phyloP scores from a whole-genome alignment of 2,329 filamentous ascomycete species.

The Apiospora rasikravindrae region DNA sequence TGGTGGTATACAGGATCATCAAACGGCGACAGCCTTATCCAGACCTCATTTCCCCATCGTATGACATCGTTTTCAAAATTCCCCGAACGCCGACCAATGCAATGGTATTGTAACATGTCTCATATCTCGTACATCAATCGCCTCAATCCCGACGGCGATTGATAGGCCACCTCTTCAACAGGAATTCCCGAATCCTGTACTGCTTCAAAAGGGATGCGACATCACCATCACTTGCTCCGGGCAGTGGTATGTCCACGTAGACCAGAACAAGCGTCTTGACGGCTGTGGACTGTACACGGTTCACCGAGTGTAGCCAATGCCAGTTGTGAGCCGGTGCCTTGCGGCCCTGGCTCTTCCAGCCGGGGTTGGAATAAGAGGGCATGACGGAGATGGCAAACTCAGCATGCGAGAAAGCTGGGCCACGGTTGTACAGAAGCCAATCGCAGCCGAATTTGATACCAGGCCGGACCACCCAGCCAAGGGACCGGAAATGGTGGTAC shows the following conservation, averaged over 20 bases:
- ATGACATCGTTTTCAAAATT: background rate
- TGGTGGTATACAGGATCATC: background rate
- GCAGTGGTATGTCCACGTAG: conserved; percentile 83
- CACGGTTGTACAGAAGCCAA: conserved; percentile 91
- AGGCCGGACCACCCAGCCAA: conserved; percentile 92
- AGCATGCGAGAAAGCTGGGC: conserved; percentile 92
- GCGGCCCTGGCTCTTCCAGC: conserved; percentile 69
- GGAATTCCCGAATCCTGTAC: conserved; percentile 81
- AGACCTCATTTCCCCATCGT: background rate
- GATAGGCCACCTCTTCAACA: conserved; percentile 81
- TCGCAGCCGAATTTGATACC: conserved; percentile 96
- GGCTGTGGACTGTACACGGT: conserved; percentile 87
- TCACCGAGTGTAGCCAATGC: conserved; percentile 88
- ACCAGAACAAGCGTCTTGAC: conserved; percentile 87
- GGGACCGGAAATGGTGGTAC: conserved; percentile 94
- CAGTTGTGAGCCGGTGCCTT: conserved; percentile 61
- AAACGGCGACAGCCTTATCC: background rate
- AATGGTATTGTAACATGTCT: conserved; percentile 10
- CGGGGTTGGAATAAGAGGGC: conserved; percentile 77
- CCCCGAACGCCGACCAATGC: conserved; percentile 17
- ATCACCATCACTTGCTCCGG: conserved; percentile 57
- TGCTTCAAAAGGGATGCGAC: conserved; percentile 67
- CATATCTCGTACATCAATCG: conserved; percentile 4
- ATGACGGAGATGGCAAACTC: conserved; percentile 89
- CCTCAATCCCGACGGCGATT: conserved; percentile 67